phyloP scores from a whole-genome alignment of 2,329 filamentous ascomycete genomes.

The Paramyrothecium sp. region DNA sequence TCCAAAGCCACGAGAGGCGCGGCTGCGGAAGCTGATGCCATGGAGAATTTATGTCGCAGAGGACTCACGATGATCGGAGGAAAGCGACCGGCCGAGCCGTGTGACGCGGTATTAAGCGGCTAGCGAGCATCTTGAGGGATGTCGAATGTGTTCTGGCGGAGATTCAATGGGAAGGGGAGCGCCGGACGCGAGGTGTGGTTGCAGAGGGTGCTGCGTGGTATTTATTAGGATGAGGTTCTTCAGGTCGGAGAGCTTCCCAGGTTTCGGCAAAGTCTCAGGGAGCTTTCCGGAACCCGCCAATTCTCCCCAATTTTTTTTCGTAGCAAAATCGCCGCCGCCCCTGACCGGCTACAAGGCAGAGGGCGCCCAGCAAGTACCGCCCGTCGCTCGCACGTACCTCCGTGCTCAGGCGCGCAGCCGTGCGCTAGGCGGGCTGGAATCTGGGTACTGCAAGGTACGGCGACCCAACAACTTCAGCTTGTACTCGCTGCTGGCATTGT shows the following conservation, averaged over 20 bases:
- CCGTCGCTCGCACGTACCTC: not conserved
- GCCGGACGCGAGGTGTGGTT: conserved; percentile 6
- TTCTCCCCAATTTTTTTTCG: not conserved
- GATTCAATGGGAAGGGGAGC: conserved; percentile 21
- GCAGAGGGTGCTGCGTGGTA: conserved; percentile 7
- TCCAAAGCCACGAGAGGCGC: conserved; percentile 1
- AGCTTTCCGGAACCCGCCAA: not conserved
- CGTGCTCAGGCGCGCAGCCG: not conserved
- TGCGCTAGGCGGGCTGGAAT: not conserved
- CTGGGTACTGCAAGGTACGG: not conserved
- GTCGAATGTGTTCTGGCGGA: conserved; percentile 14
- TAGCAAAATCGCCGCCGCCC: not conserved
- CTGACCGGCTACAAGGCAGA: not conserved
- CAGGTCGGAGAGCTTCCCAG: not conserved
- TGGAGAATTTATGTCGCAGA: not conserved
- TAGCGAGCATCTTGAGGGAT: conserved; percentile 54
- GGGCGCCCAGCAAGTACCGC: not conserved
- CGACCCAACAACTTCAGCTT: not conserved
- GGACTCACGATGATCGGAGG: conserved; percentile 51
- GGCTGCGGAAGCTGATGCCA: not conserved
- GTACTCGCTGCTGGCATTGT: not conserved
- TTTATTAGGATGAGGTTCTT: not conserved
- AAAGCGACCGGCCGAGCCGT: conserved; percentile 54
- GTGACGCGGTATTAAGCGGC: conserved; percentile 59
- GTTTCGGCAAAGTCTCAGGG: not conserved